phyloP scores from a whole-genome alignment of 2,329 filamentous ascomycete species.

The Diaporthe aspalathi region DNA sequence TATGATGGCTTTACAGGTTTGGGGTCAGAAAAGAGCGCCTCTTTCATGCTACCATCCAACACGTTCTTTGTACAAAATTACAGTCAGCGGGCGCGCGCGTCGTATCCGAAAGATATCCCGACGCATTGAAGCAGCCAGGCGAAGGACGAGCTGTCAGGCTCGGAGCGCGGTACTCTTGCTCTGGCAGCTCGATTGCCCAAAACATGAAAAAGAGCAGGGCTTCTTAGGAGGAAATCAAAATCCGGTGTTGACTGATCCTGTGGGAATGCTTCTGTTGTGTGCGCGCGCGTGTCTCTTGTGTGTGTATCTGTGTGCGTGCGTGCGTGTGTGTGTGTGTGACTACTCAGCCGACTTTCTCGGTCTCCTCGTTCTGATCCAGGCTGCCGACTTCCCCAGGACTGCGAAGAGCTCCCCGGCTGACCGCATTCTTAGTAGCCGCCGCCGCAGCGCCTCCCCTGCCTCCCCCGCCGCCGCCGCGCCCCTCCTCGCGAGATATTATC shows the following conservation, averaged over 20 bases:
- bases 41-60: background rate
- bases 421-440: slow-evolving; percentile 32
- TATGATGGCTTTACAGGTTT: slow-evolving; percentile 1
- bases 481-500: slow-evolving; percentile 59
- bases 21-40: background rate
- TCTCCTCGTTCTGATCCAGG: slow-evolving; percentile 71
- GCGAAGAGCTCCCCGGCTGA: slow-evolving; percentile 42
- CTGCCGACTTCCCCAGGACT: slow-evolving; percentile 59
- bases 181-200: background rate
- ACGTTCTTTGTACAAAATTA: slow-evolving; percentile 37
- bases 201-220: slow-evolving; percentile 21
- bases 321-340: background rate
- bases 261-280: slow-evolving; percentile 29
- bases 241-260: slow-evolving; percentile 29
- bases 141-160: slow-evolving; percentile 6
- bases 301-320: background rate
- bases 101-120: background rate
- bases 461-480: slow-evolving; percentile 37
- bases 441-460: slow-evolving; percentile 37
- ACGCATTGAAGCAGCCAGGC: slow-evolving; percentile 7
- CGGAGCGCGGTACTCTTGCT: slow-evolving; percentile 19
- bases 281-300: slow-evolving; percentile 14
- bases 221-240: slow-evolving; percentile 34
- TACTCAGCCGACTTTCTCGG: slow-evolving; percentile 53
- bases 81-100: slow-evolving; percentile 21